Conservation (phyloP, 2,329 filamentous ascomycete genomes). For the Rasamsonia emersonii region DNA sequence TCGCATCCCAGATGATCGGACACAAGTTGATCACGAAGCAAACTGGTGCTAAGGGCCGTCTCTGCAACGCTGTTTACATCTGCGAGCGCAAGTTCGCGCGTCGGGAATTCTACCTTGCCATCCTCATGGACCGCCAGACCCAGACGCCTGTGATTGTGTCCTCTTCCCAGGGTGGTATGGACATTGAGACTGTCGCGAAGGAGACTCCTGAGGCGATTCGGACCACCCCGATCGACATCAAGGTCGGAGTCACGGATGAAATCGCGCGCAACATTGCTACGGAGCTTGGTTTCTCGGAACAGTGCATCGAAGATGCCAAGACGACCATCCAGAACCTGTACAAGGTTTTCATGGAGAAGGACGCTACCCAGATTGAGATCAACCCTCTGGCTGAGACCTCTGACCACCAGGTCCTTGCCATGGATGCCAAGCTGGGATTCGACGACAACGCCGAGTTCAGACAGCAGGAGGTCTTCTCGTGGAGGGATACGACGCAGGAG, state of each 20-base stretch:
- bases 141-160: conserved; percentile 94
- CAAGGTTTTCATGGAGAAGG: conserved; percentile 96
- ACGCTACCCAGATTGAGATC: conserved; percentile 99
- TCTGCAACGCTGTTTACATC: conserved; percentile 97
- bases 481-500: conserved; percentile 92
- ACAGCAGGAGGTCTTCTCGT: conserved; percentile 90
- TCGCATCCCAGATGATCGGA: conserved; percentile 98
- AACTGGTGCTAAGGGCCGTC: conserved; percentile 83
- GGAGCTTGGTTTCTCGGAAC: conserved; percentile 93
- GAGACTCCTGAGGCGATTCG: conserved; percentile 93
- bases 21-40: conserved; percentile 99
- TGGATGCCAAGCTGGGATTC: conserved; percentile 98
- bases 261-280: conserved; percentile 83
- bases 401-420: conserved; percentile 95
- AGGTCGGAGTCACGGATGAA: conserved; percentile 89
- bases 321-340: conserved; percentile 98
- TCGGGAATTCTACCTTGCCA: conserved; percentile 96
- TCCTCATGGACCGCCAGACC: conserved; percentile 91
- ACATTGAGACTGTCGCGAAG: conserved; percentile 97
- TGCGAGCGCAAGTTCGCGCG: conserved; percentile 99
- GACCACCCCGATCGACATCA: conserved; percentile 89
- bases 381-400: conserved; percentile 98
- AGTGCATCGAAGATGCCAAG: conserved; percentile 93
- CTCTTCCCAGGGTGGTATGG: conserved; percentile 97
- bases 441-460: conserved; percentile 99